Evolutionary conservation across 2,329 filamentous ascomycete species (phyloP).

Genomic region (Diaporthe humulicola): DNA sequence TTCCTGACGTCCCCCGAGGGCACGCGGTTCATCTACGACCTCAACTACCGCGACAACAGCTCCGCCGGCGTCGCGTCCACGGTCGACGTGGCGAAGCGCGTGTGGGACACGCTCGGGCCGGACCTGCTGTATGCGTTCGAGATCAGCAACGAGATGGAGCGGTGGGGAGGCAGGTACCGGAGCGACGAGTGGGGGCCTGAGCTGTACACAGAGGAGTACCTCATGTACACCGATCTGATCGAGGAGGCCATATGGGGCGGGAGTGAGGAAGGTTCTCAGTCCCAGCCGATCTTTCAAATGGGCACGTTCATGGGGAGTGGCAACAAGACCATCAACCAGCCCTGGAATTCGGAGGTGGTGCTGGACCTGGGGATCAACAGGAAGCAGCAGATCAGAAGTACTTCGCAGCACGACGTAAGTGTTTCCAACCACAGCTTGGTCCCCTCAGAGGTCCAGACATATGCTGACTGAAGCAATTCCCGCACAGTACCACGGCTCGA

Average conservation of each 20-base stretch:
- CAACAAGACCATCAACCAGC: slow-evolving; percentile 3
- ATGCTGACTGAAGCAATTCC: not conserved
- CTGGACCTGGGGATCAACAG: slow-evolving; percentile 16
- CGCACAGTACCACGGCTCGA: slow-evolving; percentile 13
- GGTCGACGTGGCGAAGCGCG: slow-evolving; percentile 15
- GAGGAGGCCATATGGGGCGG: slow-evolving; percentile 12
- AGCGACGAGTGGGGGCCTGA: slow-evolving; percentile 24
- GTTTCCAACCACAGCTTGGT: too few species aligned
- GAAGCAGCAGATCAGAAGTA: slow-evolving; percentile 23
- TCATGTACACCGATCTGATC: slow-evolving; percentile 6
- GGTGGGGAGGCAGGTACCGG: slow-evolving; percentile 28
- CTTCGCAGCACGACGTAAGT: slow-evolving; percentile 13
- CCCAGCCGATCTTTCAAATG: slow-evolving; percentile 15
- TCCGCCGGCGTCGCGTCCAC: slow-evolving; percentile 7
- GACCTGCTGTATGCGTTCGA: slow-evolving; percentile 19
- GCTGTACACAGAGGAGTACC: slow-evolving; percentile 7
- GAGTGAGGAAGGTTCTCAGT: not conserved
- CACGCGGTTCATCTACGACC: slow-evolving; percentile 29
- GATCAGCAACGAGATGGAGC: slow-evolving; percentile 30
- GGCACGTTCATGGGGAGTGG: slow-evolving; percentile 22
- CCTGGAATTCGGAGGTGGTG: slow-evolving; percentile 26
- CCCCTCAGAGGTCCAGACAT: not conserved
- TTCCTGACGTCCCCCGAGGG: slow-evolving; percentile 27
- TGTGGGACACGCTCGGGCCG: slow-evolving; percentile 25
- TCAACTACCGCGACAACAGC: slow-evolving; percentile 27